These are phyloP conservation scores for Globisporangium nagaii DNA, from an alignment of 352 stramenopile species.

Conservation along the genomic window DNA sequence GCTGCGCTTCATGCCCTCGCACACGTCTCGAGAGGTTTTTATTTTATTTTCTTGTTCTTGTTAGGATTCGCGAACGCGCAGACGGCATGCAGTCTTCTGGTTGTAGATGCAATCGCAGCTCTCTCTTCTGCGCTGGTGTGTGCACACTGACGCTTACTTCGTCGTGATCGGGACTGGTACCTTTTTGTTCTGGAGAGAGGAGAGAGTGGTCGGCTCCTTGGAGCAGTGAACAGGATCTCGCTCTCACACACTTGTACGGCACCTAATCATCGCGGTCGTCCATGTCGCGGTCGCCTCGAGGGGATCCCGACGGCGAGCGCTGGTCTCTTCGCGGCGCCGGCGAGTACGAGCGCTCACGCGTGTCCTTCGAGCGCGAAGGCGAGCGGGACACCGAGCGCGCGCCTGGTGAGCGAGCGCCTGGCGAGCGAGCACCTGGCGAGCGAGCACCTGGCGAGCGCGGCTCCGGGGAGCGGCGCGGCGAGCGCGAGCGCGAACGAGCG, in stretches of 20 bases:
- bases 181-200: too few relatives aligned
- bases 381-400: constrained; percentile 34
- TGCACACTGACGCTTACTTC: too few relatives aligned
- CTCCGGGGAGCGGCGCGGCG: constrained; percentile 17
- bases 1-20: too few relatives aligned
- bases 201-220: too few relatives aligned
- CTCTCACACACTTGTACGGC: background rate
- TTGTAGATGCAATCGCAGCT: too few relatives aligned
- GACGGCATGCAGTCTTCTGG: too few relatives aligned
- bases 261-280: constrained; percentile 26
- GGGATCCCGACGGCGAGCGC: constrained; percentile 56
- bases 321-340: constrained; percentile 26
- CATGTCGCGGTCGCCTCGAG: constrained; percentile 24
- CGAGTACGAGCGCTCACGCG: constrained; percentile 42
- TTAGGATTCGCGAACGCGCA: too few relatives aligned
- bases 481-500: constrained; percentile 16
- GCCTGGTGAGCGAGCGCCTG: constrained; percentile 15
- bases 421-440: constrained; percentile 29
- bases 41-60: too few relatives aligned
- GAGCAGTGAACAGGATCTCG: too few relatives aligned
- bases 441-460: constrained; percentile 10
- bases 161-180: too few relatives aligned
- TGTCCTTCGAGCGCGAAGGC: constrained; percentile 18
- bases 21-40: too few relatives aligned
- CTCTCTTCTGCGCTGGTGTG: too few relatives aligned